Evolutionary conservation across 495 filamentous ascomycete genomes (phyloP).

Genomic region (Penicillium waksmanii): DNA sequence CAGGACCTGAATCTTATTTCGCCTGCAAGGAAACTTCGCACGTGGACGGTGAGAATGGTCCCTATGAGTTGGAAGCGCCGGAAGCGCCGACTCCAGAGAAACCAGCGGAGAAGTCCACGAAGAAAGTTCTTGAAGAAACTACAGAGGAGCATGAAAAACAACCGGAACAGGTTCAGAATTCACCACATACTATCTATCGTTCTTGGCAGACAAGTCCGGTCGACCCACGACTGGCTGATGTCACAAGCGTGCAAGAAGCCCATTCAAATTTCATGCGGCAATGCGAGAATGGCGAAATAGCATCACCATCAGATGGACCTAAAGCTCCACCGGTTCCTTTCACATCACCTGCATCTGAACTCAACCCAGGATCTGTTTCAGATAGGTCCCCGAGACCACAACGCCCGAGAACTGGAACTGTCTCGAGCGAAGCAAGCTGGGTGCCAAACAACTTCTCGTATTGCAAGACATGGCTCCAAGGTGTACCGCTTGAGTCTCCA

Average conservation of each 20-base stretch:
- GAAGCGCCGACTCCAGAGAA: neutral
- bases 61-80: constrained; percentile 1
- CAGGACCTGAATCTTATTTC: constrained; percentile 39
- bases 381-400: constrained; percentile 32
- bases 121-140: neutral
- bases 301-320: constrained; percentile 6
- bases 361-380: constrained; percentile 8
- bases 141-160: constrained; percentile 2
- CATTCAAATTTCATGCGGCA: constrained; percentile 42
- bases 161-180: neutral
- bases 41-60: neutral
- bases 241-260: constrained; percentile 44
- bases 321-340: constrained; percentile 3
- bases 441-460: constrained; percentile 47
- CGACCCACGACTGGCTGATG: constrained; percentile 17
- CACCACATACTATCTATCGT: constrained; percentile 22
- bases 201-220: constrained; percentile 3
- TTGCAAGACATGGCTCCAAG: constrained; percentile 48
- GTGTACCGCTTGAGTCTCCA: constrained; percentile 40
- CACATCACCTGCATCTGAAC: constrained; percentile 12
- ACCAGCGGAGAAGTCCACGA: neutral
- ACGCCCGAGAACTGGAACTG: constrained; percentile 42
- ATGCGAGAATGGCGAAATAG: constrained; percentile 27
- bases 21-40: constrained; percentile 23
- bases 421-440: constrained; percentile 51